Percentiles rank a stretch among this genome's conserved stretches.
These are phyloP conservation scores for Diversispora epigaea DNA, from an alignment of 192 early-diverging fungal genomes.

Conservation along the genomic window DNA sequence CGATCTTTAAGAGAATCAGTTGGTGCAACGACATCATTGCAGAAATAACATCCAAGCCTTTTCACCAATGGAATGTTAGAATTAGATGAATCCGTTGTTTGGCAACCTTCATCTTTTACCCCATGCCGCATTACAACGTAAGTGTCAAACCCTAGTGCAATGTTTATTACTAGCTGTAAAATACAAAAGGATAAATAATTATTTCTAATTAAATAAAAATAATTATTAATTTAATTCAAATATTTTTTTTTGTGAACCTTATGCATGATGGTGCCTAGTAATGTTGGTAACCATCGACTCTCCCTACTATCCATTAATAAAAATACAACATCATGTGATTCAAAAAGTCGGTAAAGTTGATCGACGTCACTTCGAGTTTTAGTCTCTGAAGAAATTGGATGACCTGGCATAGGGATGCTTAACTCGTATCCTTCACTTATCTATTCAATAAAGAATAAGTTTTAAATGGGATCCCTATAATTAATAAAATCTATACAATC, in stretches of 20 bases:
- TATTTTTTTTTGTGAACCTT: conserved; percentile 41
- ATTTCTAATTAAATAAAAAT: background rate
- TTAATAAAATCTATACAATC: background rate
- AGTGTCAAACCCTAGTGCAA: conserved; percentile 94
- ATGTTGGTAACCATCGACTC: conserved; percentile 91
- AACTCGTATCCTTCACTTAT: conserved; percentile 67
- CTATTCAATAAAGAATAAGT: conserved; percentile 37
- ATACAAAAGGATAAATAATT: background rate
- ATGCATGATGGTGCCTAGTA: conserved; percentile 70
- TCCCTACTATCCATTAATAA: conserved; percentile 94
- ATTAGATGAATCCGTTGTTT: conserved; percentile 17
- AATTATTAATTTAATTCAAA: background rate
- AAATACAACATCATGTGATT: conserved; percentile 82
- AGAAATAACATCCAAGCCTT: conserved; percentile 93
- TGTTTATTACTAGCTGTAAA: conserved; percentile 79
- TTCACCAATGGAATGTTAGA: conserved; percentile 11
- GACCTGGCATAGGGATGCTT: conserved; percentile 97
- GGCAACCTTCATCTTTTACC: conserved; percentile 38
- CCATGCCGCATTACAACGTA: conserved; percentile 98
- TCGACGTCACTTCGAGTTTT: conserved; percentile 48
- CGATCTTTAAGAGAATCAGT: conserved; percentile 89
- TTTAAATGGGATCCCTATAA: conserved; percentile 2
- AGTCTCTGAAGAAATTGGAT: conserved; percentile 54
- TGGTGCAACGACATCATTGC: conserved; percentile 98
- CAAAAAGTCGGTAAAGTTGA: conserved; percentile 64